These are phyloP conservation scores for Phaeoacremonium minimum DNA, from an alignment of 2,329 filamentous ascomycete genomes.

Conservation along the genomic window DNA sequence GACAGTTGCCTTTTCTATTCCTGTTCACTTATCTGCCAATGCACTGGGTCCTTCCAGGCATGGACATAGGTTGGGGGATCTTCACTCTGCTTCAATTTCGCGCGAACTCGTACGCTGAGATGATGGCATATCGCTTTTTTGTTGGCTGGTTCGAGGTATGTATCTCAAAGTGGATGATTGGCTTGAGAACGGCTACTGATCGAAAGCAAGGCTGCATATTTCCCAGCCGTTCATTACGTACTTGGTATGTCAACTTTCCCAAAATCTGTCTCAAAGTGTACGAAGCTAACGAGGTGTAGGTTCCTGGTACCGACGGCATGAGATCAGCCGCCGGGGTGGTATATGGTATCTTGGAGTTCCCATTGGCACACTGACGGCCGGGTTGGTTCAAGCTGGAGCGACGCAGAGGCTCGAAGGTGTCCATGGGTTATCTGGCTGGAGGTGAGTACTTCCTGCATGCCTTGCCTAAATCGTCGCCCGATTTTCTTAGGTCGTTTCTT, in stretches of 20 bases:
- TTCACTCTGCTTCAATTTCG: constrained; percentile 53
- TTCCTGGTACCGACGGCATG: constrained; percentile 43
- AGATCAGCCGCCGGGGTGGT: constrained; percentile 41
- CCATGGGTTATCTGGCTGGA: constrained; percentile 39
- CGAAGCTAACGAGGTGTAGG: no score
- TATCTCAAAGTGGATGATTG: constrained; percentile 6
- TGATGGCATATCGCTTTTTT: constrained; percentile 48
- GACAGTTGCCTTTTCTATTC: constrained; percentile 47
- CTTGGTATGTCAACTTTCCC: no score
- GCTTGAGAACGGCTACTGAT: background rate
- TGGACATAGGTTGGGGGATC: constrained; percentile 50
- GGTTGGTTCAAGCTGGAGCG: constrained; percentile 40
- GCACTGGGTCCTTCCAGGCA: constrained; percentile 43
- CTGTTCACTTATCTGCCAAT: constrained; percentile 41
- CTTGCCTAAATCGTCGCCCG: no score
- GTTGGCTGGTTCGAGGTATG: constrained; percentile 44
- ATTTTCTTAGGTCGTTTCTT: no score
- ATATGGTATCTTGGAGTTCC: constrained; percentile 47
- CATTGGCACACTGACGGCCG: constrained; percentile 46
- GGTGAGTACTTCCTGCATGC: no score
- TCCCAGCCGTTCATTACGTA: constrained; percentile 32
- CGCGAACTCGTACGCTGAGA: constrained; percentile 39
- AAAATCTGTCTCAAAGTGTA: no score
- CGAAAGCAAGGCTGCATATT: constrained; percentile 16
- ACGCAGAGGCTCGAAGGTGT: constrained; percentile 35